Evolutionary conservation across 495 filamentous ascomycete species (phyloP).

Genomic region (Aspergillus mulundensis): DNA sequence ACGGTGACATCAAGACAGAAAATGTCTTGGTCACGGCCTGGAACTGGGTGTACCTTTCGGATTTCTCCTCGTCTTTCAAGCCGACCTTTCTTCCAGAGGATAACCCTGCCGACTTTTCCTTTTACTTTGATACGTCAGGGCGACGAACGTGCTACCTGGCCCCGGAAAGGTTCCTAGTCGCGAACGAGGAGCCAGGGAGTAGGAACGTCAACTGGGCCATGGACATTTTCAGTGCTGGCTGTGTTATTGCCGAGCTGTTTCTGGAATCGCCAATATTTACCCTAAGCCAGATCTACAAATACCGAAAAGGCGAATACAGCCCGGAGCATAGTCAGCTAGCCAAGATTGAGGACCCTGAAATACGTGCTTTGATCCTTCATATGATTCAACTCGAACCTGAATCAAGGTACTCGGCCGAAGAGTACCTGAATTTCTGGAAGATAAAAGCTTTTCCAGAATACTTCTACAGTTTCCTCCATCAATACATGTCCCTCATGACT

Average conservation of each 20-base stretch:
- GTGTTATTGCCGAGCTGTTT: conserved; percentile 96
- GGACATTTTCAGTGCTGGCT: conserved; percentile 97
- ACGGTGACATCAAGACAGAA: conserved; percentile 98
- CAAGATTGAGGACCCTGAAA: conserved; percentile 81
- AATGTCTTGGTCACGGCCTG: conserved; percentile 96
- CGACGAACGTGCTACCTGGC: conserved; percentile 94
- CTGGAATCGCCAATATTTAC: conserved; percentile 93
- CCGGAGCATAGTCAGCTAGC: conserved; percentile 72
- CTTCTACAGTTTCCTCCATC: conserved; percentile 95
- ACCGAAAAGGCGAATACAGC: conserved; percentile 88
- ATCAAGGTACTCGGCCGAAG: conserved; percentile 86
- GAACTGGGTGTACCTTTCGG: conserved; percentile 98
- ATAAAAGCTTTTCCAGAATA: conserved; percentile 90
- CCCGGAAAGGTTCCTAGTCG: conserved; percentile 81
- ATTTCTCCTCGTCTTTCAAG: conserved; percentile 95
- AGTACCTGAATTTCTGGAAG: conserved; percentile 90
- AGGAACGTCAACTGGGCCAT: conserved; percentile 83
- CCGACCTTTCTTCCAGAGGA: conserved; percentile 92
- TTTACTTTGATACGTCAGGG: conserved; percentile 93
- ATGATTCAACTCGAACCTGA: conserved; percentile 96
- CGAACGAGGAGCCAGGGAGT: conserved; percentile 61
- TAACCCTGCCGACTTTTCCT: conserved; percentile 95
- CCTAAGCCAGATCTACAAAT: conserved; percentile 90
- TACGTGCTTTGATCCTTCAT: conserved; percentile 81
- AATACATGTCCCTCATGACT: conserved; percentile 94